phyloP scores from a whole-genome alignment of 2,329 filamentous ascomycete species.

The Atkinsonella texensis region DNA sequence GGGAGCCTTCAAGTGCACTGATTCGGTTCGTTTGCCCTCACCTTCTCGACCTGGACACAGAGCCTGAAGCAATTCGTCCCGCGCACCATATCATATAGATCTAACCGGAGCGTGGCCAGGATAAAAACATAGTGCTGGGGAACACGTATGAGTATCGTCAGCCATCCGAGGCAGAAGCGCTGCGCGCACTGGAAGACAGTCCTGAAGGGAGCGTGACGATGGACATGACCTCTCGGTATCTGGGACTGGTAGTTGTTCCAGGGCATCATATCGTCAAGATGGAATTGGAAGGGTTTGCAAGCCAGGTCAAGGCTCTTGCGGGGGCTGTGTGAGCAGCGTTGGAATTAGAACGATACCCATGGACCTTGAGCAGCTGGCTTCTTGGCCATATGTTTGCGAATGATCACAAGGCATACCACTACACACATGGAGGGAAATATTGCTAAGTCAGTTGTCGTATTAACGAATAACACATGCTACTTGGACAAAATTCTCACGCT shows the following conservation, averaged over 20 bases:
- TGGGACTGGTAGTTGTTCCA: slow-evolving; percentile 83
- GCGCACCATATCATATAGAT: neutral
- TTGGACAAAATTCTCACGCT: slow-evolving; percentile 11
- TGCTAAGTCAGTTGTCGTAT: slow-evolving; percentile 11
- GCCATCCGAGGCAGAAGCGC: slow-evolving; percentile 42
- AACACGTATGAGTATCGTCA: slow-evolving; percentile 82
- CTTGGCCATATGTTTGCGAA: too few relatives aligned
- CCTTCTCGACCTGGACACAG: neutral
- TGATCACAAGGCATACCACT: too few relatives aligned
- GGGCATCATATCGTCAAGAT: slow-evolving; percentile 78
- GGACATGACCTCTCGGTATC: slow-evolving; percentile 72
- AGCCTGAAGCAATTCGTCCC: too few relatives aligned
- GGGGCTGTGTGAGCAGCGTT: neutral
- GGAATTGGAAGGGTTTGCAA: slow-evolving; percentile 67
- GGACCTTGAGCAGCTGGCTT: too few relatives aligned
- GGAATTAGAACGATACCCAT: slow-evolving; percentile 2
- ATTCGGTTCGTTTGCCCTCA: slow-evolving; percentile 51
- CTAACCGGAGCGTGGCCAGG: slow-evolving; percentile 34
- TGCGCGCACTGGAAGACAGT: slow-evolving; percentile 21
- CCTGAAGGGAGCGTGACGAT: slow-evolving; percentile 38
- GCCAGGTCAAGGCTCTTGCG: slow-evolving; percentile 29
- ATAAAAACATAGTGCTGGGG: slow-evolving; percentile 77
- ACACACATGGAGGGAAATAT: neutral
- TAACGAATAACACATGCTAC: slow-evolving; percentile 18
- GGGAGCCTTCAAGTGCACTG: slow-evolving; percentile 87